A percentile compares a stretch with the other conserved stretches of the same genome.
Conservation (phyloP, 306 rosid genomes). For the Malus fusca region DNA sequence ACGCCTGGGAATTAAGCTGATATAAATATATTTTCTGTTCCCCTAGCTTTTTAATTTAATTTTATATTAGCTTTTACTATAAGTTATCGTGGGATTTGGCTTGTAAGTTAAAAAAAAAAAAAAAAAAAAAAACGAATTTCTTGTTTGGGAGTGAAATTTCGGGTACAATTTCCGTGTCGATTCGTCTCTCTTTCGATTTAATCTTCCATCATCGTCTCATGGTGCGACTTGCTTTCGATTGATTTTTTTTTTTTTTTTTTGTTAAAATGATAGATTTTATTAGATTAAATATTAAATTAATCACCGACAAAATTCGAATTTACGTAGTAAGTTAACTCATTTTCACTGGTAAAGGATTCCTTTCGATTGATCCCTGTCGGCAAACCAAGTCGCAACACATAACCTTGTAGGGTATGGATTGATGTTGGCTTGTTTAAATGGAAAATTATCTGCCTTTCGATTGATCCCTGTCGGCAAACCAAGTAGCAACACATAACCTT, state of each 20-base stretch:
- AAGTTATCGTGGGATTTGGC: slow-evolving; percentile 7
- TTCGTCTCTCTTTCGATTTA: neutral
- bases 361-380: too few relatives aligned
- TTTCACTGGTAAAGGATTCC: too few relatives aligned
- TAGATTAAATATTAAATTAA: too few relatives aligned
- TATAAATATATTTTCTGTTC: slow-evolving; percentile 2
- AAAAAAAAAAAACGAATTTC: neutral
- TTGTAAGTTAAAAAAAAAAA: neutral
- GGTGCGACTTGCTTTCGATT: neutral
- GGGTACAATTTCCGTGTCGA: neutral
- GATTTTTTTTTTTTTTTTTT: neutral
- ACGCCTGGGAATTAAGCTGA: neutral
- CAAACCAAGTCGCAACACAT: too few relatives aligned
- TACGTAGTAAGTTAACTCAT: too few relatives aligned
- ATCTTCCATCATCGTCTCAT: too few relatives aligned
- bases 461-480: too few relatives aligned
- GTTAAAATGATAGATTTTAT: too few relatives aligned
- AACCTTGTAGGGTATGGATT: neutral
- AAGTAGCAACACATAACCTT: too few relatives aligned
- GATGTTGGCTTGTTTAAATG: neutral
- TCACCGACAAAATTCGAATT: rapidly evolving
- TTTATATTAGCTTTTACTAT: slow-evolving; percentile 1
- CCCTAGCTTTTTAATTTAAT: neutral
- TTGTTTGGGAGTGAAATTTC: slow-evolving; percentile 9
- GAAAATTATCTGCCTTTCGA: neutral